Conservation (phyloP, 768 basidiomycete species). For the Chalciporus piperatus region DNA sequence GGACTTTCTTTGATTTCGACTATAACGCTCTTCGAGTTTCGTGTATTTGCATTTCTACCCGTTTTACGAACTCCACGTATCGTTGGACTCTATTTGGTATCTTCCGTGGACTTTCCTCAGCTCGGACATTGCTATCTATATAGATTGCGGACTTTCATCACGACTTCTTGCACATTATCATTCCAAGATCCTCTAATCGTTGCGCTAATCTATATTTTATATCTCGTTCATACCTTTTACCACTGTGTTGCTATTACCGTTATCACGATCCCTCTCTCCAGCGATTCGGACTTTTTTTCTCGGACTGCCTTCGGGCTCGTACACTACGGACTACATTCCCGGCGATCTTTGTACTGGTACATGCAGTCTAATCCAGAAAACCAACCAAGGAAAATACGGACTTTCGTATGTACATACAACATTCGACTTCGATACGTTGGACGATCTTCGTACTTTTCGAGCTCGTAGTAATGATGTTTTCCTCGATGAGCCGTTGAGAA, state of each 20-base stretch:
- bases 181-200: constrained; percentile 21
- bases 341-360: constrained; percentile 5
- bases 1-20: constrained; percentile 6
- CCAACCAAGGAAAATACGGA: constrained; percentile 81
- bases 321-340: constrained; percentile 10
- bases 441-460: constrained; percentile 2
- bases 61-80: constrained; percentile 25
- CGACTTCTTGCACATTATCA: constrained; percentile 10
- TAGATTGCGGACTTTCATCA: constrained; percentile 23
- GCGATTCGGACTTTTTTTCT: constrained; percentile 1
- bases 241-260: constrained; percentile 5
- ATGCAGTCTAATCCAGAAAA: constrained; percentile 41
- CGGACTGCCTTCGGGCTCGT: constrained; percentile 11
- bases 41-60: constrained; percentile 16
- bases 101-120: constrained; percentile 10
- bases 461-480: background rate
- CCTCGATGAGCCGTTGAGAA: too few relatives aligned
- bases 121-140: constrained; percentile 25
- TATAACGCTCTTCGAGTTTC: constrained; percentile 8
- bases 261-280: background rate
- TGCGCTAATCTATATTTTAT: constrained; percentile 30
- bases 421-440: background rate
- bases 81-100: constrained; percentile 13
- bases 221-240: constrained; percentile 17
- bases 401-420: constrained; percentile 64